Percentiles rank a stretch among this genome's conserved stretches.
Conservation (phyloP, 176 grass and related monocot genomes). For the Lolium rigidum region DNA sequence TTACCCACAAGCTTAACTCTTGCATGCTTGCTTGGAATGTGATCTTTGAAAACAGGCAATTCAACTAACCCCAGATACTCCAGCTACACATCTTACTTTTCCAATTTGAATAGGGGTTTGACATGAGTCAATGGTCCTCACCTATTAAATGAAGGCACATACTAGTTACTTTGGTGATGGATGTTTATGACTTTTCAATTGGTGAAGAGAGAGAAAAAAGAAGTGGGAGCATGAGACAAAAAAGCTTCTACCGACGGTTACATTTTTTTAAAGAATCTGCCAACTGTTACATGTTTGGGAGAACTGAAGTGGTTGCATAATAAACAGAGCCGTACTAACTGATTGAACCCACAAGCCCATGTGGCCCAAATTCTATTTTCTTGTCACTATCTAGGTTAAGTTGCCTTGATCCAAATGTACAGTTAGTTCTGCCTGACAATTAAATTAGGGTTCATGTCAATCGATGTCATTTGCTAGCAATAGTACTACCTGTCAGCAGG, state of each 20-base stretch:
- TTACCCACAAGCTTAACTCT: slow-evolving; percentile 37
- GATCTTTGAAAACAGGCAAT: slow-evolving; percentile 38
- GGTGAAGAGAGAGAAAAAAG: no score
- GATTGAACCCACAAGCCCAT: slow-evolving; percentile 7
- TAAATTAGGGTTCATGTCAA: not conserved
- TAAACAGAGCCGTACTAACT: not conserved
- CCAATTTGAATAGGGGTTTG: slow-evolving; percentile 25
- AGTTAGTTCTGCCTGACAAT: not conserved
- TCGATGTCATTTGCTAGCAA: not conserved
- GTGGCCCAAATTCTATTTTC: not conserved
- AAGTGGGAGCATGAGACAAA: slow-evolving; percentile 16
- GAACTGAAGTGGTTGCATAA: slow-evolving; percentile 44
- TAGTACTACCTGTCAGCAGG: not conserved
- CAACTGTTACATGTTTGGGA: slow-evolving; percentile 22
- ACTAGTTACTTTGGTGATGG: not conserved
- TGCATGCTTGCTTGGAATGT: slow-evolving; percentile 42
- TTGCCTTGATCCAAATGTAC: not conserved
- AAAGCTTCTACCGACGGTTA: slow-evolving; percentile 36
- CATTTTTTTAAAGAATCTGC: not conserved
- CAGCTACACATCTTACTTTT: slow-evolving; percentile 5
- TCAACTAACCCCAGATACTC: slow-evolving; percentile 28
- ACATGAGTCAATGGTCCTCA: not conserved
- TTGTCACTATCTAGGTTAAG: not conserved
- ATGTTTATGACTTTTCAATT: not conserved
- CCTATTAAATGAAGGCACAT: slow-evolving; percentile 6